Conservation (phyloP, 345 rosid genomes). For the Acer campestre region DNA sequence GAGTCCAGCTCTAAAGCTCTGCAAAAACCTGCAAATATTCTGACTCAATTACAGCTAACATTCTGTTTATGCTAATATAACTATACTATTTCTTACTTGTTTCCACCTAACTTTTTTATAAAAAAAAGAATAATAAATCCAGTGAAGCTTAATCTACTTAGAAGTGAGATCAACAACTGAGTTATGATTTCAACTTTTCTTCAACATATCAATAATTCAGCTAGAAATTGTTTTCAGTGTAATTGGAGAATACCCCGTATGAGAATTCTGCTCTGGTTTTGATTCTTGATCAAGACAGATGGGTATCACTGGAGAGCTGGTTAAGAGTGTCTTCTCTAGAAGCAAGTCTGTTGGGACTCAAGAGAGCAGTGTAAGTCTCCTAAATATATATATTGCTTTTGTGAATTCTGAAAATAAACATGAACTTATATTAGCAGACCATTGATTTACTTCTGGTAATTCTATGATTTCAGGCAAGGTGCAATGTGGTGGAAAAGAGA, state of each 20-base stretch:
- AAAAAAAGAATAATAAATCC: not conserved
- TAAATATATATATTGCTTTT: no score
- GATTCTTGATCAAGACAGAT: conserved; percentile 34
- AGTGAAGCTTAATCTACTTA: conserved; percentile 16
- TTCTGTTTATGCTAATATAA: conserved; percentile 15
- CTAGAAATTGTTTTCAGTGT: conserved; percentile 31
- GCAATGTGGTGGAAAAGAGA: conserved; percentile 49
- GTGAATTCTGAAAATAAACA: no score
- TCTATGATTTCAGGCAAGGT: conserved; percentile 38
- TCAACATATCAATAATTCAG: conserved; percentile 28
- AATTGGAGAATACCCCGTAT: conserved; percentile 27
- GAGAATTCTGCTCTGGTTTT: conserved; percentile 15
- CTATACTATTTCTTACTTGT: not conserved
- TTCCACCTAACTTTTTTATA: not conserved
- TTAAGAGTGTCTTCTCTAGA: conserved; percentile 70
- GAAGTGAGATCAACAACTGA: conserved; percentile 3
- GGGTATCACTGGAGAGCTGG: conserved; percentile 80
- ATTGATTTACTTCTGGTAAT: not conserved
- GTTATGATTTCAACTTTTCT: no score
- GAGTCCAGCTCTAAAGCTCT: conserved; percentile 57
- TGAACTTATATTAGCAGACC: not conserved
- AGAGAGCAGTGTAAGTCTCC: conserved; percentile 47
- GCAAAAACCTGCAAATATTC: conserved; percentile 14
- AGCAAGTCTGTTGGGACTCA: conserved; percentile 46
- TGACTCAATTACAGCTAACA: conserved; percentile 28